Evolutionary conservation across 768 basidiomycete genomes (phyloP), one percentile per base, ranked within the genome.

Genomic region (Naematelia encephala): DNA sequence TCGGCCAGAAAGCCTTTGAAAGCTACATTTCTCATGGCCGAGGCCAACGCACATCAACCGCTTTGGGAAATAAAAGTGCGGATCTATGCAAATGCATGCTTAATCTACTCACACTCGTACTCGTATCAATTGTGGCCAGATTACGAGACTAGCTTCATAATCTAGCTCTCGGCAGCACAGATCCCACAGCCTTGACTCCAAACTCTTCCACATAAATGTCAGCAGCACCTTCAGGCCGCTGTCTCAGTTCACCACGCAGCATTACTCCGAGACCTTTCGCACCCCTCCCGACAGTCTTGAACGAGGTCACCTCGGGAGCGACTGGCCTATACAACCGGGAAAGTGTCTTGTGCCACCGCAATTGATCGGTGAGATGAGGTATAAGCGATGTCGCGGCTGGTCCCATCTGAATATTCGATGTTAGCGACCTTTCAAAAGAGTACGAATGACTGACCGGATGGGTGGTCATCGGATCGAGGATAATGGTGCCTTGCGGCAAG

Each of bases 311-410:
- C 4, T 49, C 56, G 3, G 67, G 64, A 45, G 53, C 23, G 19
- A 55, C 59, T 25, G 60, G 55, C 14, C 49, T 54, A 45, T 67
- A 67, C 0, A 76, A 63, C 10, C 65, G 45, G 4, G 61, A 64
- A 1, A 73, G 61, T 0, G 70, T 72, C 57, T 74, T 68, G 56
- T 69, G 72, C 74, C 74, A 76, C 61, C 67, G 49, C 4, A 76
- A 48, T 39, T 72, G 72, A 21, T 55, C 51, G 49, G 62, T 70
- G 11, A 76, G 61, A 42, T 68, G 65, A n/a, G 63, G 61, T 14
- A 66, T 46, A 19, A 76, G 67, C 11, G 72, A 61, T 29, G 5
- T 44, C 45, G 45, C 26, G 19, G 22, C 16, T 4, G 22, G 12
- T 49, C 2, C 25, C 14, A 50, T 39, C 34, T 39, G 34, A 8